phyloP scores from a whole-genome alignment of 1,139 yeast genomes.

The Lodderomyces orthopsilosis region DNA sequence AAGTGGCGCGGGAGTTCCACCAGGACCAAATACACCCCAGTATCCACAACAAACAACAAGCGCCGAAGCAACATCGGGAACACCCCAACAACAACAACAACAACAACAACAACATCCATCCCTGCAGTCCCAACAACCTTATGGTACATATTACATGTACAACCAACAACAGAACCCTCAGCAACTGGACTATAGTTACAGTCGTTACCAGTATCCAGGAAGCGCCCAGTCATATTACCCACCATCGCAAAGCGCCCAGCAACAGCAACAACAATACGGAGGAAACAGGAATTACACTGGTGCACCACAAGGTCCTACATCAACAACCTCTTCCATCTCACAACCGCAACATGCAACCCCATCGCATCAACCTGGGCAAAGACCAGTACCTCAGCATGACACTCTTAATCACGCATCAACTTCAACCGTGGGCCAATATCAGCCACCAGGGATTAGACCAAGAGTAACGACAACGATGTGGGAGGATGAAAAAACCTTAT shows the following conservation, averaged over 20 bases:
- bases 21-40: neutral
- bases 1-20: neutral
- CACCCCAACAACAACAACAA: constrained; percentile 10
- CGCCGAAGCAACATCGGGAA: constrained; percentile 2
- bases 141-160: constrained; percentile 22
- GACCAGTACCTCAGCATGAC: constrained; percentile 18
- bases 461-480: constrained; percentile 93
- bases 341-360: constrained; percentile 5
- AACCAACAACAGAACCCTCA: constrained; percentile 18
- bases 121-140: constrained; percentile 16
- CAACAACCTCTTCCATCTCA: constrained; percentile 4
- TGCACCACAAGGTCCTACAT: constrained; percentile 9
- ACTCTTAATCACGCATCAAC: constrained; percentile 23
- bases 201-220: constrained; percentile 5
- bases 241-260: constrained; percentile 14
- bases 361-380: constrained; percentile 10
- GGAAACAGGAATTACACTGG: constrained; percentile 11
- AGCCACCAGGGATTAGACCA: constrained; percentile 63
- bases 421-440: constrained; percentile 46
- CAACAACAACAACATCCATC: constrained; percentile 11
- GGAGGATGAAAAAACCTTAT: constrained; percentile 94
- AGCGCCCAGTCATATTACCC: constrained; percentile 9
- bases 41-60: neutral
- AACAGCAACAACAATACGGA: constrained; percentile 19
- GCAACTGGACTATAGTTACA: constrained; percentile 10